Evolutionary conservation across 805 yeast species (phyloP), one percentile per base, ranked within the genome.

Genomic region (Lipomyces sp.): DNA sequence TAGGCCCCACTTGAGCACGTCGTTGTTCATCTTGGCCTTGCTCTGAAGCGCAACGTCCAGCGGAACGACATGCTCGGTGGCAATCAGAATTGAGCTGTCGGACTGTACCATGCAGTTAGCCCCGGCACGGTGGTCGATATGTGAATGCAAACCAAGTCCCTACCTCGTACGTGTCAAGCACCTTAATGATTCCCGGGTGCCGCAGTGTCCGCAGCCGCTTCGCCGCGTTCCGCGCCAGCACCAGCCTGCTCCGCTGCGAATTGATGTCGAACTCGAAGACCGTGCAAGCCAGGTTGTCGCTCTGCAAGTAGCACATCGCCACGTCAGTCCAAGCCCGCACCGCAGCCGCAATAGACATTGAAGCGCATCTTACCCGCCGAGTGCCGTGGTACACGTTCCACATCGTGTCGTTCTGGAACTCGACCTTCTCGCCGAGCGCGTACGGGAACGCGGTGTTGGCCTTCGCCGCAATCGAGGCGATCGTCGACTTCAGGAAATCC

Each of bases 331-430:
- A 24, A 11, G 21, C 39, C 26, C n/a, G n/a, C n/a, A n/a, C 18
- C 32, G 2, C 31, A 29, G 16, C 23, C 26, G 14, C 7, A 18
- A 32, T 33, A 32, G 31, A 5, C 29, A 16, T 10, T 6, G 8
- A 10, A 36, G 19, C 24, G 11, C 5, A 14, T 49, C 70, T 47
- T 53, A 66, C 73, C 50, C 71, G 70, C 29, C 68, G 67, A 2
- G 76, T 67, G 6, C 86, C 95, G 38, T 80, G 71, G 60, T 80
- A 80, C 1, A 85, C 56, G 2, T 73, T 73, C 91, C 93, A 88
- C 1, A 84, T 70, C 2, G 78, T 39, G 48, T 65, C 19, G 70
- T 57, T 60, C 24, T 47, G 43, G 39, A 46, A 37, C 49, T 45
- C 46, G 10, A 63, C 49, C 44, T 38, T 41, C 45, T 61, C 66